These are phyloP conservation scores for Neurospora africana DNA, from an alignment of 495 filamentous ascomycete species.

Conservation along the genomic window DNA sequence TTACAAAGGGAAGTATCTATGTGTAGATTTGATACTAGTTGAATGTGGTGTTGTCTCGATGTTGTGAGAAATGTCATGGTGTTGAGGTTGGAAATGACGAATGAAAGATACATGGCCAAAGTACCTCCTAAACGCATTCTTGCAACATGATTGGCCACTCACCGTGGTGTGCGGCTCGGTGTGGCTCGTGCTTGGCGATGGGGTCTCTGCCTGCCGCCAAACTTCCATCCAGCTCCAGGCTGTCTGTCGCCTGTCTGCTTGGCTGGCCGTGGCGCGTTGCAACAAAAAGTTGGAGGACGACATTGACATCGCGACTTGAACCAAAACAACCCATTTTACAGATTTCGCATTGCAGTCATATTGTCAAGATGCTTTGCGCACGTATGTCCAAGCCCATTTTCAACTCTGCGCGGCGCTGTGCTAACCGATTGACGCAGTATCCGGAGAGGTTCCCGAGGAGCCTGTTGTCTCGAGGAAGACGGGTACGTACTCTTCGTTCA, in stretches of 20 bases:
- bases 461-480: conserved; percentile 92
- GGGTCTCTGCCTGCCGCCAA: background rate
- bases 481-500: conserved; percentile 42
- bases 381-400: conserved; percentile 29
- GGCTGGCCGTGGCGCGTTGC: background rate
- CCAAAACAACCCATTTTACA: background rate
- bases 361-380: conserved; percentile 57
- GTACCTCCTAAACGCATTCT: background rate
- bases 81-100: background rate
- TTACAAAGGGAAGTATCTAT: conserved; percentile 40
- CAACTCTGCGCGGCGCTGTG: background rate
- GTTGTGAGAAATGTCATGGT: background rate
- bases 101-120: background rate
- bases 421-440: conserved; percentile 50
- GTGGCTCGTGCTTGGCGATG: background rate
- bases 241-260: conserved; percentile 3
- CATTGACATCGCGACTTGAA: background rate
- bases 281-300: conserved; percentile 15
- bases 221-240: background rate
- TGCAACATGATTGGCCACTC: background rate
- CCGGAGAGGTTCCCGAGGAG: conserved; percentile 89
- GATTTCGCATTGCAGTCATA: background rate
- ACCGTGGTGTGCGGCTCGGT: conserved; percentile 1
- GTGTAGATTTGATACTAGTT: background rate
- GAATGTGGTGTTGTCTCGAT: background rate